These are phyloP conservation scores for Epichloe aotearoae DNA, from an alignment of 2,329 filamentous ascomycete species.

Conservation along the genomic window DNA sequence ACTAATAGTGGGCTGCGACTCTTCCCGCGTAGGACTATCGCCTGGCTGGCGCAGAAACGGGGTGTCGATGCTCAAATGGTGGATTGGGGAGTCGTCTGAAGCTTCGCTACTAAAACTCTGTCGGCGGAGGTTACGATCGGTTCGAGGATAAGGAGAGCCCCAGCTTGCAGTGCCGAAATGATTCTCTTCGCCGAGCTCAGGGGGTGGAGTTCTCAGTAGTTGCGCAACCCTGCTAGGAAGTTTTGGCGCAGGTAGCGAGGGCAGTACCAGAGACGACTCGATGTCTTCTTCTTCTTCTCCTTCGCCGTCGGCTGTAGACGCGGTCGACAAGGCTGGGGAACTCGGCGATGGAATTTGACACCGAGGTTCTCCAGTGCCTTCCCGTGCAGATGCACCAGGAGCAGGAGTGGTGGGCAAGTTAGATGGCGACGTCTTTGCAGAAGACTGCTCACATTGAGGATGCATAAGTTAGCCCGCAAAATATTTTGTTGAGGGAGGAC, in stretches of 20 bases:
- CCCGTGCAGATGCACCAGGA: conserved; percentile 50
- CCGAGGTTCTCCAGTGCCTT: conserved; percentile 31
- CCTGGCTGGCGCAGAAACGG: conserved; percentile 46
- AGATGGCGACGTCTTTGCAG: conserved; percentile 43
- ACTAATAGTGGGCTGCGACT: conserved; percentile 24
- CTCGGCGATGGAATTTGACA: conserved; percentile 25
- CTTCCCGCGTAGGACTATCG: conserved; percentile 19
- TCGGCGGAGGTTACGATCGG: conserved; percentile 38
- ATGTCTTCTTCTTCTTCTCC: conserved; percentile 37
- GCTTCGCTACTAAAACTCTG: conserved; percentile 44
- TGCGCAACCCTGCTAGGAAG: conserved; percentile 42
- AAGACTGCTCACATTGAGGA: conserved; percentile 18
- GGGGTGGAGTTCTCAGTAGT: conserved; percentile 39
- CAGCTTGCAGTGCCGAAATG: conserved; percentile 64
- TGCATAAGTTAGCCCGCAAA: conserved; percentile 14
- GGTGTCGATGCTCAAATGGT: conserved; percentile 48
- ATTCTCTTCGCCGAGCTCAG: conserved; percentile 19
- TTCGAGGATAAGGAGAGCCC: conserved; percentile 77
- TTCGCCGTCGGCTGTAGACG: conserved; percentile 47
- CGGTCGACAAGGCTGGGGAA: conserved; percentile 48
- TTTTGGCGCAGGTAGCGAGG: conserved; percentile 43
- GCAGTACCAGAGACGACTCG: conserved; percentile 44
- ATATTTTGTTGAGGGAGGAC: neutral
- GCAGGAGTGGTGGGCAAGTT: conserved; percentile 33
- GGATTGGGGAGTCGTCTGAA: conserved; percentile 47